phyloP scores from a whole-genome alignment of 352 stramenopile species.

The Pythium periplocum region DNA sequence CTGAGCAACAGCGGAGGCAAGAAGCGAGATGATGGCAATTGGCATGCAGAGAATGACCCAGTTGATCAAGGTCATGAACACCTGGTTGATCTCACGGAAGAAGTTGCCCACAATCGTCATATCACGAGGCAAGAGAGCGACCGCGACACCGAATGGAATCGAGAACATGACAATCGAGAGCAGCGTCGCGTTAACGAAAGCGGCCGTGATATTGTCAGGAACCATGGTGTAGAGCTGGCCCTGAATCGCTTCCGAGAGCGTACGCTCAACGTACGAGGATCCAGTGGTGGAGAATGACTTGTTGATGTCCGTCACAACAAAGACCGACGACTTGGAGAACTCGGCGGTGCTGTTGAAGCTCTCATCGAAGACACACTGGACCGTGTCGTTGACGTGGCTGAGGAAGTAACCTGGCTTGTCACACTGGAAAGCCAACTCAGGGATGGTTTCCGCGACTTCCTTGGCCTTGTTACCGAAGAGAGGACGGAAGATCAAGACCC shows the following conservation, averaged over 20 bases:
- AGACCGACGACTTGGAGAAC: constrained; percentile 12
- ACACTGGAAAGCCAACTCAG: constrained; percentile 16
- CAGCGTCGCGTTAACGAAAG: constrained; percentile 23
- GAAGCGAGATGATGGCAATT: constrained; percentile 32
- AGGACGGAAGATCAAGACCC: constrained; percentile 14
- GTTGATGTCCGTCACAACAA: constrained; percentile 20
- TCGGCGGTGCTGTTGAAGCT: constrained; percentile 12
- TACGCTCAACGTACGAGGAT: constrained; percentile 7
- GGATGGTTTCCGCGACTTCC: background rate
- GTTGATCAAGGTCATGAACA: constrained; percentile 35
- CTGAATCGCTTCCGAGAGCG: constrained; percentile 16
- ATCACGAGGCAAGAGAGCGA: constrained; percentile 12
- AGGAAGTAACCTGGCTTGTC: constrained; percentile 14
- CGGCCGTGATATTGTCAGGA: constrained; percentile 23
- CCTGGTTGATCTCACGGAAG: constrained; percentile 25
- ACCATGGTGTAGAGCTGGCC: constrained; percentile 16
- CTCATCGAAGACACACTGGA: constrained; percentile 12
- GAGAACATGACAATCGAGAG: constrained; percentile 34
- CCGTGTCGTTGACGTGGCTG: constrained; percentile 16
- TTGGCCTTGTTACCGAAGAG: constrained; percentile 13
- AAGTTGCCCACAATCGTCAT: constrained; percentile 17
- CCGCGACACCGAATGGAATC: constrained; percentile 24
- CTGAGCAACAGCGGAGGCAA: constrained; percentile 23
- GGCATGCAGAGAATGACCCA: constrained; percentile 39
- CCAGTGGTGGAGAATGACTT: constrained; percentile 7